phyloP scores from a whole-genome alignment of 192 early-diverging fungal species.

The Phycomyces blakesleeanus region DNA sequence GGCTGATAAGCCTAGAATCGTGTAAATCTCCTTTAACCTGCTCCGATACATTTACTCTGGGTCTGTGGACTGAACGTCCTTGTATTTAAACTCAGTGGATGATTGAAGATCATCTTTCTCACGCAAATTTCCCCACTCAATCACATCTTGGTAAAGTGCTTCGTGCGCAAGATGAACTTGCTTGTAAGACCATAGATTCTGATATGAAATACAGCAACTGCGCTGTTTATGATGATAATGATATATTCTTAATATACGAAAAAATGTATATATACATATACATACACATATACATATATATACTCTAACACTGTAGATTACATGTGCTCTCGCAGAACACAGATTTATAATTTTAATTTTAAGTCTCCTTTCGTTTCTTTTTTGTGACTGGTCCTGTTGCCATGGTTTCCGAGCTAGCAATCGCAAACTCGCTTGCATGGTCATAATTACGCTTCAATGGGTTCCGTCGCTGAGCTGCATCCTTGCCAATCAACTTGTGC shows the following conservation, averaged over 20 bases:
- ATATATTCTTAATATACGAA: neutral
- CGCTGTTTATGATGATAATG: no score
- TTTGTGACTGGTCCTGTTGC: conserved; percentile 29
- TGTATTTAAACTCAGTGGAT: no score
- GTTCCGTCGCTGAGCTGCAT: conserved; percentile 5
- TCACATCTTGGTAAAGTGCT: no score
- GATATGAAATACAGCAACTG: no score
- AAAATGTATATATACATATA: neutral
- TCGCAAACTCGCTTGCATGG: conserved; percentile 36
- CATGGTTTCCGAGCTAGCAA: conserved; percentile 18
- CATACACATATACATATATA: neutral
- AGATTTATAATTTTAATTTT: neutral
- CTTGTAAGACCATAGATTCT: no score
- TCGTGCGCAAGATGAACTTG: no score
- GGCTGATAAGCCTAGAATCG: no score
- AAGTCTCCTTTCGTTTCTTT: conserved; percentile 23
- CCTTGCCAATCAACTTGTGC: conserved; percentile 15
- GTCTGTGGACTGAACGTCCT: no score
- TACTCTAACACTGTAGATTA: neutral
- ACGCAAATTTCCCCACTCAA: no score
- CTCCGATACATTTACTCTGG: no score
- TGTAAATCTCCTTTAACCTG: no score
- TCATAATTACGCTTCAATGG: conserved; percentile 31
- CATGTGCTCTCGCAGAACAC: neutral
- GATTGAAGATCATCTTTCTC: no score